phyloP scores from a whole-genome alignment of 371 early-diverging fungal species.

The Phascolomyces articulosus region DNA sequence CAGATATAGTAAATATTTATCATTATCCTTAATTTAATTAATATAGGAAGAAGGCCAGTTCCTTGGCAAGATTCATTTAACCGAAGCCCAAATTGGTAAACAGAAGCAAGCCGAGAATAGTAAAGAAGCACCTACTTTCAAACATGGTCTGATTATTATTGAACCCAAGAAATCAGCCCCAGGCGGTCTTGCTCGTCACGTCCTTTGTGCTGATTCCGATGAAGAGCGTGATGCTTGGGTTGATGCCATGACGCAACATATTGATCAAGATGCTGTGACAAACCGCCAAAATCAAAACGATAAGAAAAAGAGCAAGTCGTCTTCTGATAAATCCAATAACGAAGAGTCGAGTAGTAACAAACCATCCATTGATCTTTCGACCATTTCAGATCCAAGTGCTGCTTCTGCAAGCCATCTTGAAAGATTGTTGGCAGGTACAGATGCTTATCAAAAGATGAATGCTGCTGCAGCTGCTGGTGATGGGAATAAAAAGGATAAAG shows the following conservation, averaged over 20 bases:
- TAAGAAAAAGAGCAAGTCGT: constrained; percentile 1
- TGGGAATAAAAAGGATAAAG: constrained; percentile 26
- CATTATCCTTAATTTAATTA: too few species aligned
- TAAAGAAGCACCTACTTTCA: constrained; percentile 54
- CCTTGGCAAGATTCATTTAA: constrained; percentile 56
- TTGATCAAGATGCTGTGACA: constrained; percentile 33
- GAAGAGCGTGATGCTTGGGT: constrained; percentile 90
- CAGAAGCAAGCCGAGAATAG: constrained; percentile 33
- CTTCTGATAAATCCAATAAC: too few species aligned
- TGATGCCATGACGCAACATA: constrained; percentile 53
- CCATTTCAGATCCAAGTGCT: not conserved
- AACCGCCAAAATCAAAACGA: not conserved
- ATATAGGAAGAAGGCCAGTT: constrained; percentile 58
- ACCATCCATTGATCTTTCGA: too few species aligned
- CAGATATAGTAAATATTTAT: too few species aligned
- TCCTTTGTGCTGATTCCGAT: constrained; percentile 88
- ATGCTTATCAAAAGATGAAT: not conserved
- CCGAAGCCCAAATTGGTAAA: constrained; percentile 57
- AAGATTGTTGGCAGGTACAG: not conserved
- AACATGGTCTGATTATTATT: constrained; percentile 78
- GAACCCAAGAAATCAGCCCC: constrained; percentile 70
- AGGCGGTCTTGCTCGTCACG: constrained; percentile 65
- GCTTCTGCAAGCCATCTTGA: constrained; percentile 5
- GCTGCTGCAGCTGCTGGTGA: constrained; percentile 7
- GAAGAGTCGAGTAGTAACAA: too few species aligned